Conservation (phyloP, 2,329 filamentous ascomycete genomes). For the Epichloe hybrida region DNA sequence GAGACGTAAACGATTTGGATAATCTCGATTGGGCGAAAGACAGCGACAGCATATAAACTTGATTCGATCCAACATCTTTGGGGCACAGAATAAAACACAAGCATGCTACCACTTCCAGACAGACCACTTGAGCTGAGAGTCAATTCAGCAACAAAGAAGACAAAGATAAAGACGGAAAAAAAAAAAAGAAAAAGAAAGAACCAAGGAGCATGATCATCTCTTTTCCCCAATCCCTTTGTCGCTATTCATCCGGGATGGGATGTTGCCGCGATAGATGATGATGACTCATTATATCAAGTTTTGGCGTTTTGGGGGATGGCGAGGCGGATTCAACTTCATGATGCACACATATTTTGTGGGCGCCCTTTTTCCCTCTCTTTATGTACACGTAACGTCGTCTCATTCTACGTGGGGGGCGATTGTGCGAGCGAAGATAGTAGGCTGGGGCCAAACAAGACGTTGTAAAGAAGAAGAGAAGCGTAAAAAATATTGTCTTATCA, state of each 20-base stretch:
- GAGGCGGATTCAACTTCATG: conserved; percentile 4
- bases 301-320: conserved; percentile 19
- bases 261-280: not conserved
- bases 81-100: not conserved
- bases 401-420: not conserved
- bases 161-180: not conserved
- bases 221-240: not conserved
- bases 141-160: not conserved
- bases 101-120: not conserved
- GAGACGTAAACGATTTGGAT: conserved; percentile 5
- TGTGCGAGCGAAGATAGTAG: no score
- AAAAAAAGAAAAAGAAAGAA: not conserved
- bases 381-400: not conserved
- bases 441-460: no score
- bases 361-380: not conserved
- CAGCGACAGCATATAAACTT: conserved; percentile 4
- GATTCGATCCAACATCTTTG: not conserved
- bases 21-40: not conserved
- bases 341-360: not conserved
- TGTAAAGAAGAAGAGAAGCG: no score
- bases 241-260: not conserved
- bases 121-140: no score
- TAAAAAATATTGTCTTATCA: no score
- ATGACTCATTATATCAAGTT: conserved; percentile 5
- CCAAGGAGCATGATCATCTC: not conserved